Base-by-base conservation (phyloP, 805 yeast genomes). In the Lipomyces orientalis region DNA sequence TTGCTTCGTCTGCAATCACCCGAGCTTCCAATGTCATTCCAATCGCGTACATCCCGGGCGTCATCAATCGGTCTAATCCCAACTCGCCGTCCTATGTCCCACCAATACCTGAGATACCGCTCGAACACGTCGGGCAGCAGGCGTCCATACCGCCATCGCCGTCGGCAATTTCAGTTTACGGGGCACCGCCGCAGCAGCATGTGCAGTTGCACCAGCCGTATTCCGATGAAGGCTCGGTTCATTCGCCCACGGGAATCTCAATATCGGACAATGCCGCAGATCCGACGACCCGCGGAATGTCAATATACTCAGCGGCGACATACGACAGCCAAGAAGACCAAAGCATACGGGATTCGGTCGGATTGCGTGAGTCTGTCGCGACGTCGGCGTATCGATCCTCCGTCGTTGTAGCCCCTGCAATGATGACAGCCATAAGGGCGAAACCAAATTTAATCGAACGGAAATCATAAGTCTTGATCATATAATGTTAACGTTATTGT, bases 1-100 rank as follows among this genome's bases (percentile, higher is more conserved):
- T 81, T 39, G 90, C 93, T 8, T 85, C 90, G 37, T 85, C 93
- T 6, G 85, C 88, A 14, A 82, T 88, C 59, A 88, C 95, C 10
- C 87, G 89, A 73, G 96, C 96, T 3, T 90, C 97, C 14, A 93
- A 93, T 77, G 88, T 93, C 71, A 84, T 93, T 68, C 97, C 97
- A 22, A 89, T 94, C 65, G 97, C 97, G 1, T 93, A 93, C 76
- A 91, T 93, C 67, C 98, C 98, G 0, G 98, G 98, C 49, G 97
- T 93, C 57, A 90, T 76, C 31, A 73, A 62, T 49, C 62, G 65
- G 60, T 66, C 66, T 61, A 64, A 59, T 34, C 64, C 68, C 31
- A 62, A 58, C 51, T 65, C 66, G 19, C 68, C 68, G 4, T 55
- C 64, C 16, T 54, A 69, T 25, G 64, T 69, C 35, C 75, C 77